Base-by-base conservation (phyloP, 371 early-diverging fungal species). In the Sanchytrium tribonematis region DNA sequence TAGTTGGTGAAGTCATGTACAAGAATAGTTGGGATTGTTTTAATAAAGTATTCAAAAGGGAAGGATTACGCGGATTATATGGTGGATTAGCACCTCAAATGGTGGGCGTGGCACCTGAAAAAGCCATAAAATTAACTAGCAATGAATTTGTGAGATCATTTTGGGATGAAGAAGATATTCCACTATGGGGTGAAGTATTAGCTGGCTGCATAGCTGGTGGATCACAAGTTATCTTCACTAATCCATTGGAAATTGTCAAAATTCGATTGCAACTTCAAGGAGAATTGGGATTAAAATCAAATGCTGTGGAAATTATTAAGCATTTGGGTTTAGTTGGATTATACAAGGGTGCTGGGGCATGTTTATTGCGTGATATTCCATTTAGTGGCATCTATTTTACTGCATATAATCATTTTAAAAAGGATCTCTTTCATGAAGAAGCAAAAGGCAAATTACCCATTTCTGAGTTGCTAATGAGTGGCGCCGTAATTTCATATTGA, bases 301-400 rank as follows among this genome's bases (percentile, higher is more conserved):
- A 87, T 0, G 96, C 96, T 68, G 76, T 92, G 30, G 82, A 83
- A 72, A 93, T 96, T 68, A 88, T 94, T n/a, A 85, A 88, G 65
- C 80, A 86, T 74, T 82, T 96, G 48, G 97, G 97, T 71, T 79
- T 96, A 31, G 76, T 79, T 29, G 97, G 97, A 27, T 82, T 97
- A 29, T 97, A 95, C 84, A 88, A 88, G 74, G 97, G 97, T 68
- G 93, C 87, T 1, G 82, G 83, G 28, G 97, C 96, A 28, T 94
- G 93, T 75, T 78, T 95, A 31, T 76, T 96, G 70, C 86, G 97
- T 71, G 97, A 97, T 77, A 87, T 97, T 30, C 96, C 97, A 17
- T 97, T 97, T 78, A 91, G 91, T 66, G 91, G 87, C 72, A 90
- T 97, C 68, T 97, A 93, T 77, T 97, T 97, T 83, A 86, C 96